A percentile compares a stretch with the other conserved stretches of the same genome.
Conservation (phyloP, 78 protist genomes). For the Blattamonas nauphoetae region DNA sequence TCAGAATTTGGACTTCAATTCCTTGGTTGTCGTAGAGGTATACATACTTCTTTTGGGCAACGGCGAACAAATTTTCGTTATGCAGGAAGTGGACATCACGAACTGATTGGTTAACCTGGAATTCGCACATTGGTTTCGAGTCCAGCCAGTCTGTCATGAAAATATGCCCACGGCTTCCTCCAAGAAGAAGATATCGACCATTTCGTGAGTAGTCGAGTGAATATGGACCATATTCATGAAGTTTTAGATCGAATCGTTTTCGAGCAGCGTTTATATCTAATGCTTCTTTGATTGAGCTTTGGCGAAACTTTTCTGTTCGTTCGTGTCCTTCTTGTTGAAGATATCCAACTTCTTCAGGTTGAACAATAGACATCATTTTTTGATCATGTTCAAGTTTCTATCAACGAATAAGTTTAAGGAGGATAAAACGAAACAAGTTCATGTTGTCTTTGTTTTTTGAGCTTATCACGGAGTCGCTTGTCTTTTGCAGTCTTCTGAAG, state of each 20-base stretch:
- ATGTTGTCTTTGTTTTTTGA: background rate
- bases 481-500: no score
- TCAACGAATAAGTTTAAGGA: background rate
- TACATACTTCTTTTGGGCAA: conserved; percentile 76
- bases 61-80: conserved; percentile 78
- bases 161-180: conserved; percentile 82
- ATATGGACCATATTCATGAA: conserved; percentile 73
- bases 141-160: conserved; percentile 66
- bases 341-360: background rate
- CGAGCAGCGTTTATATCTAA: conserved; percentile 51
- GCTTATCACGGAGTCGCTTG: no score
- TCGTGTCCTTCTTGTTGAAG: conserved; percentile 70
- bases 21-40: conserved; percentile 73
- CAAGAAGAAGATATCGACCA: conserved; percentile 58
- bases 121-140: conserved; percentile 48
- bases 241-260: conserved; percentile 35
- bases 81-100: conserved; percentile 68
- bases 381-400: background rate
- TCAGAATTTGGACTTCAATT: conserved; percentile 74
- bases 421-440: background rate
- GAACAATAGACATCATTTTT: background rate
- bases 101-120: conserved; percentile 55
- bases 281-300: conserved; percentile 31
- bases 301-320: conserved; percentile 56
- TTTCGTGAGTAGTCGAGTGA: conserved; percentile 37